Conservation (phyloP, 345 rosid species). For the Erodium maritimum region DNA sequence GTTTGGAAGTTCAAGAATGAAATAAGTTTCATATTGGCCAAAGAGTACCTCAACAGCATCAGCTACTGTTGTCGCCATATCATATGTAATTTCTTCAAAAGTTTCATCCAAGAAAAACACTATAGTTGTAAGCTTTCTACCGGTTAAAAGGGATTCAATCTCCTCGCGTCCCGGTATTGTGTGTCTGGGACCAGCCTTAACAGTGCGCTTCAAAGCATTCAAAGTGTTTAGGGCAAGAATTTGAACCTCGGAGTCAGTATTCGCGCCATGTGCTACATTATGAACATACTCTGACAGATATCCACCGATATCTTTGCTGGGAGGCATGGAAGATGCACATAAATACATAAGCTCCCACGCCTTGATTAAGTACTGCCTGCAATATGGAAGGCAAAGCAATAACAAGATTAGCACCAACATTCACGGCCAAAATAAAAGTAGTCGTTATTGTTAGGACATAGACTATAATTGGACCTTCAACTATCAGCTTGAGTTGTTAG, state of each 20-base stretch:
- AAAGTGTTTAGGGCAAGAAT: constrained; percentile 66
- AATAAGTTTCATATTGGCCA: no score
- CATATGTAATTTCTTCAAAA: constrained; percentile 92
- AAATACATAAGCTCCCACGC: constrained; percentile 96
- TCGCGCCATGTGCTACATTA: constrained; percentile 55
- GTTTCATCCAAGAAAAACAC: constrained; percentile 96
- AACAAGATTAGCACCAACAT: constrained; percentile 2
- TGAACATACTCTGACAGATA: constrained; percentile 88
- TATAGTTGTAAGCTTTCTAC: constrained; percentile 80
- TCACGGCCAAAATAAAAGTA: neutral
- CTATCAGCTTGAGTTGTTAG: no score
- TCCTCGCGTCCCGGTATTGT: constrained; percentile 89
- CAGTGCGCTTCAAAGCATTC: constrained; percentile 82
- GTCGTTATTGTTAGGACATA: no score
- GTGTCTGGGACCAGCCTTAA: constrained; percentile 90
- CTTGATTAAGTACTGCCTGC: constrained; percentile 70
- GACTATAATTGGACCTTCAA: no score
- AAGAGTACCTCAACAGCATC: constrained; percentile 91
- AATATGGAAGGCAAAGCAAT: constrained; percentile 2
- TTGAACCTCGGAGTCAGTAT: constrained; percentile 66
- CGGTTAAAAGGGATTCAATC: constrained; percentile 82
- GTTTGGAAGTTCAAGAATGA: no score
- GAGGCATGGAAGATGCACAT: constrained; percentile 97
- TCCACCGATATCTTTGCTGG: constrained; percentile 92
- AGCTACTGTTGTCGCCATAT: constrained; percentile 87